A percentile compares a stretch with the other conserved stretches of the same genome.
Conservation (phyloP, 1,284 basidiomycete genomes). For the Pseudozyma hubeiensis region DNA sequence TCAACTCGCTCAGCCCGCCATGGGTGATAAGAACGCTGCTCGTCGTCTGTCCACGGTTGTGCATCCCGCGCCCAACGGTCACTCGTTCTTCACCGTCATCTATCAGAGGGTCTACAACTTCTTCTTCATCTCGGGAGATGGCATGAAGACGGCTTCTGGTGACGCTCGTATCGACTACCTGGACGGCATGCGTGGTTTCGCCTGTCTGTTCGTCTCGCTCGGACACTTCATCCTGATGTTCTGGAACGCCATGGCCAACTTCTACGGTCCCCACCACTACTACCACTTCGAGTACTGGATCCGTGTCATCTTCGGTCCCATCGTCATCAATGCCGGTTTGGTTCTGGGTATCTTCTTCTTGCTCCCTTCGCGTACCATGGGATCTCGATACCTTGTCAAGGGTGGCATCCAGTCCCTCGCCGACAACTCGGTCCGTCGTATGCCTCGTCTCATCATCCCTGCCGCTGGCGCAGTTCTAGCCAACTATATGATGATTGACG, state of each 20-base stretch:
- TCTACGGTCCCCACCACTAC: slow-evolving; percentile 48
- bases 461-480: slow-evolving; percentile 47
- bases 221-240: slow-evolving; percentile 61
- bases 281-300: slow-evolving; percentile 50
- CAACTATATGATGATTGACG: slow-evolving; percentile 61
- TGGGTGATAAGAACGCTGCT: slow-evolving; percentile 50
- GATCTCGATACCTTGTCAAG: slow-evolving; percentile 54
- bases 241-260: slow-evolving; percentile 52
- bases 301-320: slow-evolving; percentile 51
- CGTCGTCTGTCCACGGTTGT: slow-evolving; percentile 40
- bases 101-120: slow-evolving; percentile 36
- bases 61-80: slow-evolving; percentile 30
- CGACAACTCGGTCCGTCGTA: slow-evolving; percentile 56
- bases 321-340: slow-evolving; percentile 54
- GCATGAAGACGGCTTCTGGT: slow-evolving; percentile 46
- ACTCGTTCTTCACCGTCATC: slow-evolving; percentile 45
- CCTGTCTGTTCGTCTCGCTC: slow-evolving; percentile 59
- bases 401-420: slow-evolving; percentile 54
- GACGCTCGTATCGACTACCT: slow-evolving; percentile 59
- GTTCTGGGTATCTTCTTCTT: slow-evolving; percentile 61
- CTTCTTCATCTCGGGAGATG: slow-evolving; percentile 43
- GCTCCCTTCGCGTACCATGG: slow-evolving; percentile 58
- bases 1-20: slow-evolving; percentile 51
- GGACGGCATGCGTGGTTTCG: slow-evolving; percentile 61
- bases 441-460: slow-evolving; percentile 57